phyloP scores from a whole-genome alignment of 345 rosid species.

The Citrus hindsii region DNA sequence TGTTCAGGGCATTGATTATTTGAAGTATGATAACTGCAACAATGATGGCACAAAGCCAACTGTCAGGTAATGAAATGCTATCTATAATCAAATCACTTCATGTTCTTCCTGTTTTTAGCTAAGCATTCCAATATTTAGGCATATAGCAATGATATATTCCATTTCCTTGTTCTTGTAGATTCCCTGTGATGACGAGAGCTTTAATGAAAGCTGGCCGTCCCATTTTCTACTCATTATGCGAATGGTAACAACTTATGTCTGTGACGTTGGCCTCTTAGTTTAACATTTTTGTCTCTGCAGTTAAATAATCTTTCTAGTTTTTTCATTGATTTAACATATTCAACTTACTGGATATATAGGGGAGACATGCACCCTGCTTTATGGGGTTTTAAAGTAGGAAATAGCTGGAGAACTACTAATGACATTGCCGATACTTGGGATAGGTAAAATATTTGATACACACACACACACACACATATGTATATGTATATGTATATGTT shows the following conservation, averaged over 20 bases:
- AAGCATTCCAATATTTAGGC: not conserved
- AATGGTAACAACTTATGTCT: constrained; percentile 49
- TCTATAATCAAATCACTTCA: not conserved
- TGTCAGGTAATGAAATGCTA: constrained; percentile 41
- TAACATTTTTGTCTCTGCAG: not conserved
- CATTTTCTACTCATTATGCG: constrained; percentile 82
- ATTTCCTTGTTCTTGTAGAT: constrained; percentile 36
- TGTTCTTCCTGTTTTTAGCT: not conserved
- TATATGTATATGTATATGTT: not conserved
- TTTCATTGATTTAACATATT: not conserved
- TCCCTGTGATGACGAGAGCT: constrained; percentile 87
- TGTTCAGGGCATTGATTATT: constrained; percentile 76
- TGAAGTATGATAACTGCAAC: constrained; percentile 90
- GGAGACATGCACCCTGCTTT: constrained; percentile 92
- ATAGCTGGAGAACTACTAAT: constrained; percentile 93
- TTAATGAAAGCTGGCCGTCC: constrained; percentile 66
- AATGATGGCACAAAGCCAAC: constrained; percentile 61
- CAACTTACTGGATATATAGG: constrained; percentile 27
- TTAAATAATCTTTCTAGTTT: not conserved
- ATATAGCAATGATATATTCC: not conserved
- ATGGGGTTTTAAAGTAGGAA: constrained; percentile 77
- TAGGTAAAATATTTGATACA: constrained; percentile 33
- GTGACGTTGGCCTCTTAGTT: not conserved
- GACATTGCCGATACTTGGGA: constrained; percentile 75
- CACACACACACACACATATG: too few relatives aligned